A percentile compares a stretch with the other conserved stretches of the same genome.
phyloP scores from a whole-genome alignment of 805 yeast species.

The Kodamaea restingae region DNA sequence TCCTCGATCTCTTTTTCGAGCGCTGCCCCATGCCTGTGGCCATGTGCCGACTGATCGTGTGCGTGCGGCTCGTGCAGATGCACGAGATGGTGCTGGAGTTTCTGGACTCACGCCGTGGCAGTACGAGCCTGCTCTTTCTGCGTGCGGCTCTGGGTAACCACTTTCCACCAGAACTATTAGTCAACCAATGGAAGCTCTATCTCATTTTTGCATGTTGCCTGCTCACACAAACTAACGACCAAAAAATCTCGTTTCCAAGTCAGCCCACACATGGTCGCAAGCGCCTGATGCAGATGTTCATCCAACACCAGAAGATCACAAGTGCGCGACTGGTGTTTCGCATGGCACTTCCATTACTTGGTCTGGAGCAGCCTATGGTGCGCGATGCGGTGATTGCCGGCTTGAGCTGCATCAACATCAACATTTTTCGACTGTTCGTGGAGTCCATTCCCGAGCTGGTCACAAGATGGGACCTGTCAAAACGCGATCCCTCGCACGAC shows the following conservation, averaged over 20 bases:
- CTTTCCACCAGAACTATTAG: conserved; percentile 62
- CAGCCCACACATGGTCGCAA: conserved; percentile 65
- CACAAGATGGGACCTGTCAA: conserved; percentile 42
- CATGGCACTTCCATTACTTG: conserved; percentile 79
- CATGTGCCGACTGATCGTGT: conserved; percentile 83
- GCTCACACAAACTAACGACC: conserved; percentile 84
- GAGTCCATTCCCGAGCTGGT: conserved; percentile 68
- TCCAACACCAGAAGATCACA: conserved; percentile 88
- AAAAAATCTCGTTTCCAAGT: conserved; percentile 54
- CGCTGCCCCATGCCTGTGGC: conserved; percentile 93
- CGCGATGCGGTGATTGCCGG: conserved; percentile 89
- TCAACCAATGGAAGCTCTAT: conserved; percentile 86
- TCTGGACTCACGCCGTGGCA: conserved; percentile 40
- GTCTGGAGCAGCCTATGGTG: conserved; percentile 62
- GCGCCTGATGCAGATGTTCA: conserved; percentile 72
- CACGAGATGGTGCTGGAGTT: conserved; percentile 62
- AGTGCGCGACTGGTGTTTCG: conserved; percentile 87
- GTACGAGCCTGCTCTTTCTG: conserved; percentile 36
- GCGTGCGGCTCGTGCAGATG: conserved; percentile 82
- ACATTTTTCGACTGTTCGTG: conserved; percentile 76
- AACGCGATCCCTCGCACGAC: conserved; percentile 34
- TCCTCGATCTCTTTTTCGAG: conserved; percentile 68
- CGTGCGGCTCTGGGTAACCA: conserved; percentile 10
- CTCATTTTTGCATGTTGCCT: conserved; percentile 90
- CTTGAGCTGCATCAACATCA: conserved; percentile 82